phyloP scores from a whole-genome alignment of 257 asterid species.

The Eustoma russellianum region DNA sequence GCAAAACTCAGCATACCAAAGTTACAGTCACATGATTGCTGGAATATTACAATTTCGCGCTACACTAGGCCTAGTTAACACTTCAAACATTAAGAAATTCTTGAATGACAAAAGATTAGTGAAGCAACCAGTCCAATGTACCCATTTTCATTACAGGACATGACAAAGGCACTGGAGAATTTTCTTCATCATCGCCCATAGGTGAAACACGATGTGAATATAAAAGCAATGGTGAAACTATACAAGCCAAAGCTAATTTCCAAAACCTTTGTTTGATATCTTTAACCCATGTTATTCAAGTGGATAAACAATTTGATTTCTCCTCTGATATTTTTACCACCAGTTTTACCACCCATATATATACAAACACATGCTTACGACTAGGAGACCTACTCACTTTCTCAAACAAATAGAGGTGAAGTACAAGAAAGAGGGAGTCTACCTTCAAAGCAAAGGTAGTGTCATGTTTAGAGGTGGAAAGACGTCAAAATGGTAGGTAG shows the following conservation, averaged over 20 bases:
- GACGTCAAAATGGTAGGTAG: slow-evolving; percentile 15
- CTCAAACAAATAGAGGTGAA: slow-evolving; percentile 18
- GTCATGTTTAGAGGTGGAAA: slow-evolving; percentile 5
- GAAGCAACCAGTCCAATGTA: neutral
- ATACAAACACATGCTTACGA: neutral
- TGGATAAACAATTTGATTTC: neutral
- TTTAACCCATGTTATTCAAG: slow-evolving; percentile 6
- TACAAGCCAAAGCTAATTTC: too few relatives aligned
- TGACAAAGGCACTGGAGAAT: neutral
- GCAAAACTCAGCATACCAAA: neutral
- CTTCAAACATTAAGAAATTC: too few relatives aligned
- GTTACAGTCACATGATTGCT: neutral
- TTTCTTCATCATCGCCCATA: neutral
- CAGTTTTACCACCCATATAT: neutral
- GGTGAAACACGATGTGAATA: slow-evolving; percentile 1
- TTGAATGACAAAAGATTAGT: neutral
- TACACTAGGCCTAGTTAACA: too few relatives aligned
- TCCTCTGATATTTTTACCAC: neutral
- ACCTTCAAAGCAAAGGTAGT: slow-evolving; percentile 42
- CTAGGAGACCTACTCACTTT: slow-evolving; percentile 5
- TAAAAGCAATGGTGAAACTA: slow-evolving; percentile 1
- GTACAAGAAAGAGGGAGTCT: slow-evolving; percentile 19
- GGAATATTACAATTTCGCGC: too few relatives aligned
- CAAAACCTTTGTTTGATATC: too few relatives aligned
- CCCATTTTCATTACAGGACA: slow-evolving; percentile 8